A percentile compares a stretch with the other conserved stretches of the same genome.
Evolutionary conservation across 2,329 filamentous ascomycete species (phyloP).

Genomic region (Diaporthe sp.): DNA sequence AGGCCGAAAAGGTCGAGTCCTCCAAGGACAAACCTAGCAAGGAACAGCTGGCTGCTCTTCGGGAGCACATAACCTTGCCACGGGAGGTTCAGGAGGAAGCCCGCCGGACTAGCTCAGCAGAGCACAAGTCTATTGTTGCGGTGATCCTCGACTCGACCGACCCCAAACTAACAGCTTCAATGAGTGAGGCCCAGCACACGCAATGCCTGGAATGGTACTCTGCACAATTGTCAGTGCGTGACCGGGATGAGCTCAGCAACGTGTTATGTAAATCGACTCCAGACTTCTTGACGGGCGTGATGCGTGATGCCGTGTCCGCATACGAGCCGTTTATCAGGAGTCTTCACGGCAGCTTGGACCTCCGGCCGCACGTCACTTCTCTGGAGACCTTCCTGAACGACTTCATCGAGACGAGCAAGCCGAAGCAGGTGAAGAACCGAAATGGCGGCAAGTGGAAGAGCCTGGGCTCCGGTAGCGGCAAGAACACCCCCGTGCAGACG

Average conservation of each 20-base stretch:
- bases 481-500: conserved; percentile 51
- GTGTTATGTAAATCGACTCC: conserved; percentile 78
- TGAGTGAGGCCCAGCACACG: conserved; percentile 73
- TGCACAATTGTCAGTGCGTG: conserved; percentile 78
- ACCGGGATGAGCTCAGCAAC: conserved; percentile 78
- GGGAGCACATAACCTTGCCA: conserved; percentile 67
- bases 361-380: conserved; percentile 77
- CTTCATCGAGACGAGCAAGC: conserved; percentile 72
- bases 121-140: conserved; percentile 72
- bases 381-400: conserved; percentile 79
- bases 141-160: conserved; percentile 73
- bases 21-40: conserved; percentile 70
- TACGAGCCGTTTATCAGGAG: conserved; percentile 82
- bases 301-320: conserved; percentile 75
- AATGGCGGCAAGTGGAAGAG: conserved; percentile 60
- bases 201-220: conserved; percentile 79
- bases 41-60: conserved; percentile 73
- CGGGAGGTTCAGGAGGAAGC: conserved; percentile 71
- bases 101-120: conserved; percentile 67
- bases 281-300: conserved; percentile 78
- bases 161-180: conserved; percentile 57
- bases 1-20: conserved; percentile 75
- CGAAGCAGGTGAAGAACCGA: conserved; percentile 72
- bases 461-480: conserved; percentile 48
- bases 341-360: conserved; percentile 79